Evolutionary conservation across 1,139 yeast genomes (phyloP), one percentile per base, ranked within the genome.

Genomic region (Geotrichum aggregatum): DNA sequence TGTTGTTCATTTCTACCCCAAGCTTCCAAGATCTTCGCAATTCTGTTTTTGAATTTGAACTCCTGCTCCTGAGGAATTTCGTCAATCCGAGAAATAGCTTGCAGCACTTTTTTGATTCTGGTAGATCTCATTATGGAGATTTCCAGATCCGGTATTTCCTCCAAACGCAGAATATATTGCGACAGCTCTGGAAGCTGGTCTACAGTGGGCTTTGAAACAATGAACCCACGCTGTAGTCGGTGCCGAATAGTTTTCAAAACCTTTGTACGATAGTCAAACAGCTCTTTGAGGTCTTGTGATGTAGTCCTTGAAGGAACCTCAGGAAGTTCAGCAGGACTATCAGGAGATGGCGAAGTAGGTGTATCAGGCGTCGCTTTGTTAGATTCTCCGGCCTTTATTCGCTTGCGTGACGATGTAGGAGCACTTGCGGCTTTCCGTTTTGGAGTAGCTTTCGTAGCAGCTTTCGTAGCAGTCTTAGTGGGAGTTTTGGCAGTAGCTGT

Each of bases 61-160:
- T 58, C 51, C 8, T 56, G 55, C 16, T 65, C 70, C 21, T 52
- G 54, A 2, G 69, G 69, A 10, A 66, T 58, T 3, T 49, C 44
- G 1, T 55, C 59, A 24, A 61, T 54, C 46, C 60, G 59, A 16
- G 64, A 49, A 31, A 67, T 65, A 2, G 63, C 62, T 48, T 60
- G 58, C 34, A 70, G 59, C 16, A 69, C 73, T 49, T 68, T 64
- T 56, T 64, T 63, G 49, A 70, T 63, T 59, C 69, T 69, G 31
- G 71, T 64, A 43, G 60, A 58, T 14, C 72, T 64, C 34, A 70
- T 66, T 34, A 70, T 61, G 5, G 69, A 59, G 30, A 65, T 43
- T 51, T 69, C 72, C 13, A 70, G 56, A 13, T 63, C 65, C 16
- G 63, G 62, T 28, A 68, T 58, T 13, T 59, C 56, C 53, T 68